Base-by-base conservation (phyloP, 768 basidiomycete species). In the Russula foetens region DNA sequence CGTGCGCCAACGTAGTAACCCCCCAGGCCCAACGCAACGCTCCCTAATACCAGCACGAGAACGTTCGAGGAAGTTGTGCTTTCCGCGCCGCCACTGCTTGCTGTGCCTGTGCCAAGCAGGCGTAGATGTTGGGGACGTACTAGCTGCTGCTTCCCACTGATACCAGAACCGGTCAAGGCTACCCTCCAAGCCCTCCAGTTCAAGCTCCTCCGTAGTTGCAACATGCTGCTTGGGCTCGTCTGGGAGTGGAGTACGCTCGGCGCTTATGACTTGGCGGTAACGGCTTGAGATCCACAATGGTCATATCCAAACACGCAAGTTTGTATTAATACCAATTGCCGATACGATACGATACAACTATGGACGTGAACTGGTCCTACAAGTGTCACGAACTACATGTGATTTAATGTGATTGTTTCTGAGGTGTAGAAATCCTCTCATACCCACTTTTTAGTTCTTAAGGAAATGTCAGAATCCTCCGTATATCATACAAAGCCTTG, bases 1-100 rank as follows among this genome's bases (percentile, higher is more conserved):
- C 44, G 55, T 28, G 54, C 28, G 24, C 63, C 60, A 1, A 48
- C n/a, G 28, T 64, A 64, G 29, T 62, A 64, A 21, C 60, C 63
- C 12, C 59, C 63, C 7, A 56, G 7, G 21, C 60, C 50, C 3
- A 64, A 29, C 44, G 53, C 9, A 43, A 33, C 43, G 26, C 60
- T 26, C 6, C 54, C 60, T 6, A 64, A 15, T 19, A 50, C 35
- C 23, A 64, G 12, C 3, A 45, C 60, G 14, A 56, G 38, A 14
- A 24, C 35, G 17, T 39, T 52, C 19, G 39, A 41, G 24, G 44
- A 17, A 21, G 35, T 3, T 12, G 35, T 5, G 2, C 19, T 44
- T 28, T 19, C 38, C 14, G 12, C 15, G 3, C 41, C 26, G 15
- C 23, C 26, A 23, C 43, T 29, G 7, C 48, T 35, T 44, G 43